Conservation (phyloP, 148 eudicot species). For the Amaranthus cruentus region DNA sequence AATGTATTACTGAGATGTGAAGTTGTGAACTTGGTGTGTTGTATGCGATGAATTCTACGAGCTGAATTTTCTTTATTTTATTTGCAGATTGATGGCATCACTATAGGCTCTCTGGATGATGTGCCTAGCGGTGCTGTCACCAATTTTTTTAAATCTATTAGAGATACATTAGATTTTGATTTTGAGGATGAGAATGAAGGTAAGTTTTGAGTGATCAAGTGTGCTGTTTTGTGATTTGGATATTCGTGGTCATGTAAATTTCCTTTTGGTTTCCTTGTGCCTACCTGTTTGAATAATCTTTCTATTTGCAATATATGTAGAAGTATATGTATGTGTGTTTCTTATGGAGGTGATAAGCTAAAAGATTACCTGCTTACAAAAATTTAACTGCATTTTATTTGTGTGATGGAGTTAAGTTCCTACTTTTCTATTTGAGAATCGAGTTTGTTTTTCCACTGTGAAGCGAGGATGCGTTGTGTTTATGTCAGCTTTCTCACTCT, state of each 20-base stretch:
- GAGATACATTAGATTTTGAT: conserved; percentile 94
- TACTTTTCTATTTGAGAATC: background rate
- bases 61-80: background rate
- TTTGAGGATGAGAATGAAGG: conserved; percentile 98
- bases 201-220: conserved; percentile 19
- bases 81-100: conserved; percentile 69
- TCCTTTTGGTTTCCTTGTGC: background rate
- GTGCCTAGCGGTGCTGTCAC: conserved; percentile 62
- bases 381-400: background rate
- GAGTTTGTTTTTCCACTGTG: background rate
- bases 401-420: background rate
- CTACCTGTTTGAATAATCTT: background rate
- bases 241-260: background rate
- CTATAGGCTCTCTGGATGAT: conserved; percentile 86
- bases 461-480: background rate
- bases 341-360: background rate
- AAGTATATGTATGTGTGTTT: background rate
- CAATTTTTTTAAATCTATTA: conserved; percentile 74
- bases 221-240: background rate
- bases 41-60: background rate
- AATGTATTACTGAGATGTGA: background rate
- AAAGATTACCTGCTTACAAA: background rate
- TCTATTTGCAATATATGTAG: background rate
- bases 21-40: background rate
- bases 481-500: background rate